Conservation (phyloP, 768 basidiomycete species). For the Pholiota microspora region DNA sequence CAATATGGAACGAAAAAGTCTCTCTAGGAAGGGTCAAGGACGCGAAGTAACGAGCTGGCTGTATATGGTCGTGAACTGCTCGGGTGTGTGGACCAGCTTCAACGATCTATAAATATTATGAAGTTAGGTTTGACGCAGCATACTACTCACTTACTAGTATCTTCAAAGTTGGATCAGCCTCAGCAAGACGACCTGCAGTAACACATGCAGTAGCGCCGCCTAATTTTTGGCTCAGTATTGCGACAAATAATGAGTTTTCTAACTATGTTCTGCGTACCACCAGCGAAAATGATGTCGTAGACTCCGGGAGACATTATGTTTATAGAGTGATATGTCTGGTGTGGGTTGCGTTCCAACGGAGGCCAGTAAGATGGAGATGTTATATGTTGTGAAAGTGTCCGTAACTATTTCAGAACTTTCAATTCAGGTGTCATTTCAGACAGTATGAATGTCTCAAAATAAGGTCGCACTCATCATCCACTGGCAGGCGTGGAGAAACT, state of each 20-base stretch:
- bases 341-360: no score
- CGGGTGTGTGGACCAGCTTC: conserved; percentile 56
- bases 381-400: no score
- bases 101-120: no score
- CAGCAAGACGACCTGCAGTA: conserved; percentile 50
- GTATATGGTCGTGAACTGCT: conserved; percentile 44
- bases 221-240: conserved; percentile 11
- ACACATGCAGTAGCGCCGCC: conserved; percentile 57
- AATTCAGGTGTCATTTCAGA: no score
- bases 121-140: neutral
- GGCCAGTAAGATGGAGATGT: no score
- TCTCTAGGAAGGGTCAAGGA: conserved; percentile 37
- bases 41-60: conserved; percentile 49
- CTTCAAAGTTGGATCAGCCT: conserved; percentile 49
- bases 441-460: no score
- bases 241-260: neutral
- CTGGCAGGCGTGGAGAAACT: no score
- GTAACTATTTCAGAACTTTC: no score
- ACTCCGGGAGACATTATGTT: neutral
- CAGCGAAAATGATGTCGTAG: conserved; percentile 20
- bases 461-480: no score
- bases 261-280: conserved; percentile 8
- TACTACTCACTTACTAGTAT: conserved; percentile 40
- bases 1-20: conserved; percentile 44
- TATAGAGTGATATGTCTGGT: no score